Base-by-base conservation (phyloP, 805 yeast genomes). In the Candida tibetensis region DNA sequence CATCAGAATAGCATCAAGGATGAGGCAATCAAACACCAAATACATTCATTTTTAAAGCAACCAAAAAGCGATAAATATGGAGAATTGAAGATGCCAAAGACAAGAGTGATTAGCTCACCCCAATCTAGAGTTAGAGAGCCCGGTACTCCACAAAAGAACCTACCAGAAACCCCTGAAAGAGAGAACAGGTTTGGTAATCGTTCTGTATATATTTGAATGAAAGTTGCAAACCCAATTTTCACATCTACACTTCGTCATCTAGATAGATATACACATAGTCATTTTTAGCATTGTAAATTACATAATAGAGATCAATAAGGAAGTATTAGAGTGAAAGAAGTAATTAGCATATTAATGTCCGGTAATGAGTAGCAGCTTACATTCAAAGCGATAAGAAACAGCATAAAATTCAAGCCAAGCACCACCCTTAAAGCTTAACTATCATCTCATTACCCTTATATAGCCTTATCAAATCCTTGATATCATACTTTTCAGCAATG, bases 401-500 rank as follows among this genome's bases (percentile, higher is more conserved):
- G n/a, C n/a, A n/a, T n/a, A n/a, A n/a, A n/a, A n/a, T n/a, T n/a
- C n/a, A n/a, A n/a, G n/a, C n/a, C n/a, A n/a, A n/a, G n/a, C n/a
- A n/a, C n/a, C n/a, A n/a, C n/a, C n/a, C n/a, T 45, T 32, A 57
- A 22, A 68, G 51, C 44, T 61, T 66, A 19, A 63, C 69, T n/a
- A 68, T 54, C 45, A 66, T 40, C 2, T 68, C 70, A 45, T 60
- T 61, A 9, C 49, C 58, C 34, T 59, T 42, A 46, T 68, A 69
- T 25, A 41, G 39, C 3, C 30, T 28, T 27, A 64, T 37, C 38
- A 66, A 44, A n/a, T 60, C 77, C 17, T 77, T 79, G 42, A 93
- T 80, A 1, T 76, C 85, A 68, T 83, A 87, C 56, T 81, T 81
- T 21, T 69, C 60, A 0, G 96, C 96, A 48, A 93, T 73, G 7